Evolutionary conservation across 192 early-diverging fungal species (phyloP).

Genomic region (Dissophora ornata): DNA sequence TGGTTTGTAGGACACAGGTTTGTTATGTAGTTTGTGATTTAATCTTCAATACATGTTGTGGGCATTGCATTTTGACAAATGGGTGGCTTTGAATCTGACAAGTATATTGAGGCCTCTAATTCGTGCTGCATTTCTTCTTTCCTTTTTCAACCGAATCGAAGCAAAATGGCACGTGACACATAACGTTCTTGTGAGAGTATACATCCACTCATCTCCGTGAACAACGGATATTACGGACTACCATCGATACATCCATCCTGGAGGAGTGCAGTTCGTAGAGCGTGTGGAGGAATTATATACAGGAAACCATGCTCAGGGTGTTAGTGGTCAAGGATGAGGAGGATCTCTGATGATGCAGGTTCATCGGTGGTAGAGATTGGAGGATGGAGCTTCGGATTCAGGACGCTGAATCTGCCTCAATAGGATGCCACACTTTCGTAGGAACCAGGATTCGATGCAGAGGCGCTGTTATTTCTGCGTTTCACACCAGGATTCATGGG

Average conservation of each 20-base stretch:
- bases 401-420: no score
- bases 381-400: no score
- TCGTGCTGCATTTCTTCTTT: conserved; percentile 14
- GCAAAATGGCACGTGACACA: conserved; percentile 46
- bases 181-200: not conserved
- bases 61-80: no score
- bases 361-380: no score
- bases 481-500: conserved; percentile 11
- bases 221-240: conserved; percentile 2
- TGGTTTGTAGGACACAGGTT: not conserved
- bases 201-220: no score
- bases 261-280: not conserved
- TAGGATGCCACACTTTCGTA: no score
- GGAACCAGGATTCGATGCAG: not conserved
- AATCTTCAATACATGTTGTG: no score
- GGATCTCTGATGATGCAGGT: not conserved
- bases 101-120: no score
- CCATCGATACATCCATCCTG: conserved; percentile 26
- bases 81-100: no score
- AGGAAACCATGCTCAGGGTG: not conserved
- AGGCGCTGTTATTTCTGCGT: not conserved
- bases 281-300: not conserved
- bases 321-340: not conserved
- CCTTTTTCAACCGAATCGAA: conserved; percentile 47
- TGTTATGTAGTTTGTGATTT: no score